phyloP scores from a whole-genome alignment of 441 rosid genomes.

The Viola pubescens region DNA sequence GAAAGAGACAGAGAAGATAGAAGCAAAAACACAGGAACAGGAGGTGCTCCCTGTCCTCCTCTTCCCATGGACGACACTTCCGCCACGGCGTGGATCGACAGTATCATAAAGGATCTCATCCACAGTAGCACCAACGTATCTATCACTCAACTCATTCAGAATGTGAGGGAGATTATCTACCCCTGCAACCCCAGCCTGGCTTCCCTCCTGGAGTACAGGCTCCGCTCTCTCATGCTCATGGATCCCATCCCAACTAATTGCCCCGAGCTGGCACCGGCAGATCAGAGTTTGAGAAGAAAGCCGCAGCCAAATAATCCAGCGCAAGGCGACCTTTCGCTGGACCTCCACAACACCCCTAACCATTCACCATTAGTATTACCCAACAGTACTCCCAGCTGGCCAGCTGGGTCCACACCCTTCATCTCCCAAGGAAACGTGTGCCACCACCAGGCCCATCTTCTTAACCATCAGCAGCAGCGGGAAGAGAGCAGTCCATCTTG shows the following conservation, averaged over 20 bases:
- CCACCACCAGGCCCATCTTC: constrained; percentile 13
- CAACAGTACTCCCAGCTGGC: constrained; percentile 15
- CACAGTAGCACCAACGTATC: constrained; percentile 65
- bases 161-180: constrained; percentile 81
- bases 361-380: not conserved
- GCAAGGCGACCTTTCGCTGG: constrained; percentile 28
- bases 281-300: constrained; percentile 16
- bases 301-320: constrained; percentile 21
- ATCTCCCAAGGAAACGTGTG: constrained; percentile 16
- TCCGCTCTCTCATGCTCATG: constrained; percentile 60
- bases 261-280: constrained; percentile 19
- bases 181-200: constrained; percentile 95
- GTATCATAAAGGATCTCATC: constrained; percentile 79
- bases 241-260: constrained; percentile 28
- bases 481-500: constrained; percentile 17
- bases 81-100: constrained; percentile 74
- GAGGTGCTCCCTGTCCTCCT: not conserved
- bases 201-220: constrained; percentile 69
- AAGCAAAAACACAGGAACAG: too few species aligned
- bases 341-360: constrained; percentile 23
- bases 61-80: constrained; percentile 31
- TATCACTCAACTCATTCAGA: constrained; percentile 88
- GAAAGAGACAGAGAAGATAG: too few species aligned
- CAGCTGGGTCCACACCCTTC: constrained; percentile 24
- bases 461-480: constrained; percentile 17